Percentiles rank a stretch among this genome's conserved stretches.
phyloP scores from a whole-genome alignment of 805 yeast species.

The Isabelozyma gotoi region DNA sequence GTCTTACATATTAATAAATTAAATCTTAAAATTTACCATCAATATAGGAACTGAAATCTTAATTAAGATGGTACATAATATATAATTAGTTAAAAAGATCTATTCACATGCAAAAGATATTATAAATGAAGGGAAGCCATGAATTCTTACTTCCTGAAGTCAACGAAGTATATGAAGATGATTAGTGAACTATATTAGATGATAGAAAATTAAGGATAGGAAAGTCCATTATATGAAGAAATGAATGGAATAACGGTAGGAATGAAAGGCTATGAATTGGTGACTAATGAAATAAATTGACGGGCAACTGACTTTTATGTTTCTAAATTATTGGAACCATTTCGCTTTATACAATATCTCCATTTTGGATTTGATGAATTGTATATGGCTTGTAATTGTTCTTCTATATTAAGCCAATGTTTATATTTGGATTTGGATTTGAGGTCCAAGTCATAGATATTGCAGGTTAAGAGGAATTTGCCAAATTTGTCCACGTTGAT shows the following conservation, averaged over 20 bases:
- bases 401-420: slow-evolving; percentile 48
- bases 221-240: no score
- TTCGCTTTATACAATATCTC: slow-evolving; percentile 24
- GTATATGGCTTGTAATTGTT: slow-evolving; percentile 30
- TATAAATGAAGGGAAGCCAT: background rate
- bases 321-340: slow-evolving; percentile 2
- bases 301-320: no score
- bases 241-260: background rate
- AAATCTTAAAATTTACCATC: background rate
- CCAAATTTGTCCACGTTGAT: slow-evolving; percentile 22
- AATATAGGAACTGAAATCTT: background rate
- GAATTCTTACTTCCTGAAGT: no score
- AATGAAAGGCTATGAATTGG: background rate
- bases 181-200: background rate
- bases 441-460: slow-evolving; percentile 49
- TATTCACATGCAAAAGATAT: background rate
- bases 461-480: slow-evolving; percentile 31
- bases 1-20: no score
- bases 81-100: background rate
- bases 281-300: background rate
- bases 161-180: no score
- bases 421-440: slow-evolving; percentile 43
- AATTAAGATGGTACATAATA: background rate
- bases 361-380: slow-evolving; percentile 28
- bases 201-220: no score